Conservation (phyloP, 2,329 filamentous ascomycete species). For the Ophiostoma triangulosporum region DNA sequence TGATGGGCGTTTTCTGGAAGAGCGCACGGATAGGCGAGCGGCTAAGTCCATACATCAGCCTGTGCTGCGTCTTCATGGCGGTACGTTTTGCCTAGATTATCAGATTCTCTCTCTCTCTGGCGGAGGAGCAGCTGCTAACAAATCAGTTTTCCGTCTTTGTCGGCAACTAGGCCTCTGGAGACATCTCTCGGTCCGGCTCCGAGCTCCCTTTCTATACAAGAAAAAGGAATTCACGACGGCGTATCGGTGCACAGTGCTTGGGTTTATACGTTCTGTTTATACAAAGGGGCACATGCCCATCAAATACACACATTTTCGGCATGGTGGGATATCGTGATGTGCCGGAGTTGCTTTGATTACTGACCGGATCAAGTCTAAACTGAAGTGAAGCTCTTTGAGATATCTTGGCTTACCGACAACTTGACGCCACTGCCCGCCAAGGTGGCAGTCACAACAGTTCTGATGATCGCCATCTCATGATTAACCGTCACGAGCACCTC, state of each 20-base stretch:
- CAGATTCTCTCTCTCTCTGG: background rate
- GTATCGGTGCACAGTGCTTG: background rate
- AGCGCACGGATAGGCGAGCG: slow-evolving; percentile 84
- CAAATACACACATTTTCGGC: background rate
- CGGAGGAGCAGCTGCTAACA: background rate
- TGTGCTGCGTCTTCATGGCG: slow-evolving; percentile 90
- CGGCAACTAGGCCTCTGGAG: slow-evolving; percentile 7
- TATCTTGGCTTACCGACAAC: too few relatives aligned
- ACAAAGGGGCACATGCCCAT: background rate
- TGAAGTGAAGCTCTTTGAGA: too few relatives aligned
- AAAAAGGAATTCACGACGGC: background rate
- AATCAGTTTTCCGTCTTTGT: slow-evolving; percentile 12
- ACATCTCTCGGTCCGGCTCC: too few relatives aligned
- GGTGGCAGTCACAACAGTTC: too few relatives aligned
- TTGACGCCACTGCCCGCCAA: too few relatives aligned
- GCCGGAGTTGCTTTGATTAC: too few relatives aligned
- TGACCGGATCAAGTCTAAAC: too few relatives aligned
- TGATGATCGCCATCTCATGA: too few relatives aligned
- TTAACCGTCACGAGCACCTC: too few relatives aligned
- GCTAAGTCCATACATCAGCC: slow-evolving; percentile 85
- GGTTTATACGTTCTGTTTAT: background rate
- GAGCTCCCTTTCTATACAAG: too few relatives aligned
- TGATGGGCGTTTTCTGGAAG: slow-evolving; percentile 90
- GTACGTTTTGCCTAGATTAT: slow-evolving; percentile 29
- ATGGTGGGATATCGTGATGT: too few relatives aligned